phyloP scores from a whole-genome alignment of 352 stramenopile genomes.

The Plasmopara viticola region DNA sequence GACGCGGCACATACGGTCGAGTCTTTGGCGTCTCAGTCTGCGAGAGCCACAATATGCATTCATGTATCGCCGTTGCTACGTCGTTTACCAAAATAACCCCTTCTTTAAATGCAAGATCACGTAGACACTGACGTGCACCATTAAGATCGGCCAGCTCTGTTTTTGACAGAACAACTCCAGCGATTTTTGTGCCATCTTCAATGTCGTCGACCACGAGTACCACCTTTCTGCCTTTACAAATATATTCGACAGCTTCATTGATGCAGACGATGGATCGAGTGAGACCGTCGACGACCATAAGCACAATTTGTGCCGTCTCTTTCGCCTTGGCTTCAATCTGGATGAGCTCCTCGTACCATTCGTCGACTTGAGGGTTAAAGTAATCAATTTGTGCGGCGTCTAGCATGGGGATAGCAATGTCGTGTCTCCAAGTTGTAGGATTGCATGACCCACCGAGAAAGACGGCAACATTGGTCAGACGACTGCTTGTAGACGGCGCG shows the following conservation, averaged over 20 bases:
- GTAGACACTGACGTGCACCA: conserved; percentile 69
- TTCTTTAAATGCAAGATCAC: conserved; percentile 46
- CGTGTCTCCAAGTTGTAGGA: conserved; percentile 80
- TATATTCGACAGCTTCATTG: conserved; percentile 85
- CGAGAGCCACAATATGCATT: conserved; percentile 43
- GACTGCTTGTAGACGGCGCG: conserved; percentile 27
- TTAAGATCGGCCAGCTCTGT: conserved; percentile 80
- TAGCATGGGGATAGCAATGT: conserved; percentile 73
- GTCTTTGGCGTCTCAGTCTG: conserved; percentile 43
- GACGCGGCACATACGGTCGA: conserved; percentile 34
- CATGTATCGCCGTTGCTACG: conserved; percentile 37
- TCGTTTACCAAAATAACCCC: conserved; percentile 48
- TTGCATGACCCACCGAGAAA: conserved; percentile 87
- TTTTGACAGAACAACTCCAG: conserved; percentile 40
- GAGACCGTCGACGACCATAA: conserved; percentile 80
- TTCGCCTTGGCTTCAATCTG: conserved; percentile 73
- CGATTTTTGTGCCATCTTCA: conserved; percentile 34
- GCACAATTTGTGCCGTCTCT: conserved; percentile 70
- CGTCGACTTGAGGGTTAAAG: conserved; percentile 87
- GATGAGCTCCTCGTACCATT: conserved; percentile 86
- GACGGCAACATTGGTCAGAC: conserved; percentile 41
- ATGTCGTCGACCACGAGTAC: conserved; percentile 84
- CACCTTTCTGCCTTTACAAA: conserved; percentile 62
- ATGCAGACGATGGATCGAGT: conserved; percentile 83
- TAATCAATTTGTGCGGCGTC: conserved; percentile 59